Conservation (phyloP, 371 early-diverging fungal genomes). For the Nosema muscidifuracis region DNA sequence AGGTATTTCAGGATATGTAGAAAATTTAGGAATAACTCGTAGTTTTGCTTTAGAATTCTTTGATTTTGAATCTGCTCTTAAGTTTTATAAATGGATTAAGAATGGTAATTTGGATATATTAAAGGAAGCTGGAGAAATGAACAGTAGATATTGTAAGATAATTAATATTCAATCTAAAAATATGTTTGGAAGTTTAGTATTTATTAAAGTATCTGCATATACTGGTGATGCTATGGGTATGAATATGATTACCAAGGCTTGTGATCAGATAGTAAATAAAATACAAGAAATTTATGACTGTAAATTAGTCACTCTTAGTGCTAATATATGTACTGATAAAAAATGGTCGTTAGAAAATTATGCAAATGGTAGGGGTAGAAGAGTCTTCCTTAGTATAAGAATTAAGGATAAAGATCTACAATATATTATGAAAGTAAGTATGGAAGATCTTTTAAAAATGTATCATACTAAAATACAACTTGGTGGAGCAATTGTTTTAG, state of each 20-base stretch:
- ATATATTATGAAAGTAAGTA: slow-evolving; percentile 23
- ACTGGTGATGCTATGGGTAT: slow-evolving; percentile 97
- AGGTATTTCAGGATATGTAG: slow-evolving; percentile 70
- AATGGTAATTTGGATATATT: slow-evolving; percentile 12
- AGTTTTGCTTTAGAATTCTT: slow-evolving; percentile 81
- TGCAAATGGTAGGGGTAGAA: slow-evolving; percentile 80
- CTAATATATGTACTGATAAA: slow-evolving; percentile 92
- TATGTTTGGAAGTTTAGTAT: slow-evolving; percentile 19
- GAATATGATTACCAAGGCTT: slow-evolving; percentile 96
- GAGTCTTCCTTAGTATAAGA: slow-evolving; percentile 26
- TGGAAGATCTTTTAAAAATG: slow-evolving; percentile 19
- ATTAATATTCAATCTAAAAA: slow-evolving; percentile 30
- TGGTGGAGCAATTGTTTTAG: slow-evolving; percentile 88
- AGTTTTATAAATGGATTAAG: slow-evolving; percentile 37
- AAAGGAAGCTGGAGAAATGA: slow-evolving; percentile 21
- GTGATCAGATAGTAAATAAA: slow-evolving; percentile 65
- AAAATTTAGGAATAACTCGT: slow-evolving; percentile 80
- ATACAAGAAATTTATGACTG: slow-evolving; percentile 5
- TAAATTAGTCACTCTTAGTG: slow-evolving; percentile 68
- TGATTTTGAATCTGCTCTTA: slow-evolving; percentile 66
- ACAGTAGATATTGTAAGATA: slow-evolving; percentile 31
- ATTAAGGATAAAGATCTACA: slow-evolving; percentile 19
- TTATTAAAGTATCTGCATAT: slow-evolving; percentile 65
- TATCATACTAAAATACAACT: slow-evolving; percentile 42
- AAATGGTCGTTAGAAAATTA: slow-evolving; percentile 90